Conservation (phyloP, 257 asterid species). For the Verbascum thapsus region DNA sequence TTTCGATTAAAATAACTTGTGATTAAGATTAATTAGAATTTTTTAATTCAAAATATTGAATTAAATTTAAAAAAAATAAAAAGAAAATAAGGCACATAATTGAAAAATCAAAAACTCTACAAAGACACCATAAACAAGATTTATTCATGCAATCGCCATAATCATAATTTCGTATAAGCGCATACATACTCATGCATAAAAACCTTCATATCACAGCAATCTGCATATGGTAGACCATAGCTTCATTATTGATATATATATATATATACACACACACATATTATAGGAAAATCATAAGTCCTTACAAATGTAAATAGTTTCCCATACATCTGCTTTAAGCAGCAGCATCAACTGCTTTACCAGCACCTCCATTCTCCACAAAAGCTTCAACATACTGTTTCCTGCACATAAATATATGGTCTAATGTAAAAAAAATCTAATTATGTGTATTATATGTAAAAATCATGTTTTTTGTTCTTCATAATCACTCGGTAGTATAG, state of each 20-base stretch:
- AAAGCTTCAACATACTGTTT: constrained; percentile 53
- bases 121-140: no score
- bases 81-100: no score
- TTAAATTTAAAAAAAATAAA: no score
- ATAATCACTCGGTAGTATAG: not conserved
- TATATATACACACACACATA: no score
- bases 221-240: not conserved
- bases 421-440: no score
- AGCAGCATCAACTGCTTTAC: constrained; percentile 47
- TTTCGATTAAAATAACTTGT: no score
- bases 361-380: constrained; percentile 33
- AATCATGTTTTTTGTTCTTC: not conserved
- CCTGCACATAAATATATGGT: no score
- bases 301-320: not conserved
- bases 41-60: no score
- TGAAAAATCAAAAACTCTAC: no score
- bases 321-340: constrained; percentile 35
- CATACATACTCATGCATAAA: not conserved
- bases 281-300: constrained; percentile 7
- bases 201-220: not conserved
- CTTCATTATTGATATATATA: not conserved
- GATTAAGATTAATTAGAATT: no score
- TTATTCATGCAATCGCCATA: not conserved
- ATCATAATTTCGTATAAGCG: not conserved
- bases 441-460: no score